Evolutionary conservation across 768 basidiomycete genomes (phyloP), one percentile per base, ranked within the genome.

Genomic region (Punctularia strigosozonata): DNA sequence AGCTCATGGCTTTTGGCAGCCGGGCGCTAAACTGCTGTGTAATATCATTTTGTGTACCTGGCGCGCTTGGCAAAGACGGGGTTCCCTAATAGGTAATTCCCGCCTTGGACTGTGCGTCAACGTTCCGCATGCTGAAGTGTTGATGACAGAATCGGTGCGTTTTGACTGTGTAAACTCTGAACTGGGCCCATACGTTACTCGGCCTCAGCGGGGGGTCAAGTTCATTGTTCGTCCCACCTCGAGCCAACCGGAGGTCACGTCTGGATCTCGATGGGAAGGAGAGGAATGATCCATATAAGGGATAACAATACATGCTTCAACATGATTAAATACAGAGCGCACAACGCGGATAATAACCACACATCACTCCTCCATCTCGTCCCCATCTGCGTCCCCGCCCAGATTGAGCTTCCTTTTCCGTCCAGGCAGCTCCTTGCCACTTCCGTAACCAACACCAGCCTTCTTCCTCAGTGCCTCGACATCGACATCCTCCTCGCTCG

Each of bases 381-480:
- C 63, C 15, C 40, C 57, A 15, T 54, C 60, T 7, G 53, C 58
- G 1, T 53, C 66, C 25, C 59, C 58, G 14, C 66, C 74, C 45
- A 87, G 49, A 31, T 73, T 62, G 40, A 86, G 52, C 55, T 87
- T 90, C 49, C 77, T 56, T 58, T 86, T 87, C 56, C 62, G 64
- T 5, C 84, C 83, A n/a, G 83, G 84, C 58, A 85, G 56, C 33
- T 71, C 69, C 45, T 64, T 71, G 6, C 81, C 78, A 14, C 63
- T 78, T 2, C 83, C 82, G 48, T 68, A 83, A 10, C 83, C 83
- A 43, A 84, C 76, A 1, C 80, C 83, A 1, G 78, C 81, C 62
- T 89, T 91, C 61, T 73, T 73, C 43, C 91, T 65, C 35, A 95
- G 54, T 40, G 55, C 67, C 22, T 85, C 84, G 38, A 92, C 52